A percentile compares a stretch with the other conserved stretches of the same genome.
phyloP scores from a whole-genome alignment of 768 basidiomycete species.

The Tylopilus intermedius region DNA sequence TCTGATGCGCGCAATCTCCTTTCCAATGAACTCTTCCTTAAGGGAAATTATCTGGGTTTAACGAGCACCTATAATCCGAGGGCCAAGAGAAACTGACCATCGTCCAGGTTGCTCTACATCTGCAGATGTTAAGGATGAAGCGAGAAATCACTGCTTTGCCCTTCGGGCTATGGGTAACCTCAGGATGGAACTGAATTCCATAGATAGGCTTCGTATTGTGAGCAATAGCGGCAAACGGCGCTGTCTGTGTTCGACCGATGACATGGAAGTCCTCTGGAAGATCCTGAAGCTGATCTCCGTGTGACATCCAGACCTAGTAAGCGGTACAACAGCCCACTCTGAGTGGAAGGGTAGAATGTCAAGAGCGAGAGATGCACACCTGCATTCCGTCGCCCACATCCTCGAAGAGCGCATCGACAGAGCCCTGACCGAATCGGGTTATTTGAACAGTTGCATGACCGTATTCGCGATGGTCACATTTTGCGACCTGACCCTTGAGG shows the following conservation, averaged over 20 bases:
- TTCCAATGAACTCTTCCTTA: conserved; percentile 95
- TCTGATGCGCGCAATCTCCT: conserved; percentile 89
- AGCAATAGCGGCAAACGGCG: conserved; percentile 90
- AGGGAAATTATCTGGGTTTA: not conserved
- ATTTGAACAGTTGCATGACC: conserved; percentile 84
- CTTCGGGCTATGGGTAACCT: conserved; percentile 89
- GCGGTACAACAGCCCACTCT: not conserved
- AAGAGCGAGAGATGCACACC: conserved; percentile 38
- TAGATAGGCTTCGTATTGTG: conserved; percentile 87
- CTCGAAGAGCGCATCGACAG: conserved; percentile 75
- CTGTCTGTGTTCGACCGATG: conserved; percentile 80
- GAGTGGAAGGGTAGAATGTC: not conserved
- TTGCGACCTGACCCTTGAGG: conserved; percentile 76
- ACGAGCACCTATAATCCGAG: conserved; percentile 4
- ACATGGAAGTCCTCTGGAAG: conserved; percentile 81
- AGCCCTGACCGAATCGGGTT: conserved; percentile 50
- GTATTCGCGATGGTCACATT: conserved; percentile 91
- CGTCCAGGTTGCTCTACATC: conserved; percentile 81
- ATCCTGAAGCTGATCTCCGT: conserved; percentile 87
- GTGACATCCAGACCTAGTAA: conserved; percentile 98
- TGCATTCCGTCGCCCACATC: conserved; percentile 86
- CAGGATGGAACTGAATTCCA: conserved; percentile 98
- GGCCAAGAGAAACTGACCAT: conserved; percentile 56
- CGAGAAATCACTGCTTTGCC: conserved; percentile 86
- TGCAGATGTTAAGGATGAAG: conserved; percentile 83